These are phyloP conservation scores for Colletotrichum sp. DNA, from an alignment of 2,329 filamentous ascomycete species.

Conservation along the genomic window DNA sequence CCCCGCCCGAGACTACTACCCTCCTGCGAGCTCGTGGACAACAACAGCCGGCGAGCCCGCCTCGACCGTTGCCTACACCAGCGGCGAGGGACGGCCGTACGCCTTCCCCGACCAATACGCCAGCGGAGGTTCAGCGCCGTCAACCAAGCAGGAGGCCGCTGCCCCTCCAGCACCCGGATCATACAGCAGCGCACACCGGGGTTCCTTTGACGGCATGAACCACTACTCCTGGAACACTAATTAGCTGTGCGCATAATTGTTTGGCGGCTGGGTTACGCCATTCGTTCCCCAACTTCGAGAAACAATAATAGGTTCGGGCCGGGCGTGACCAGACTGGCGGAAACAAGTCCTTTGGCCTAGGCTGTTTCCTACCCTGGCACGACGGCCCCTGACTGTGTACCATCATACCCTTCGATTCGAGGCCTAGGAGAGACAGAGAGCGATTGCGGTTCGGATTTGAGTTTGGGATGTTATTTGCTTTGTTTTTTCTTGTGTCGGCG, in stretches of 20 bases:
- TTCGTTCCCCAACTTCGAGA: not conserved
- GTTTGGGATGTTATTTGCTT: not conserved
- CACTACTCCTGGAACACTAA: constrained; percentile 65
- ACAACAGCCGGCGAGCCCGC: constrained; percentile 52
- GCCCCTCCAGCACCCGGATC: constrained; percentile 40
- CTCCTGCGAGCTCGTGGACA: constrained; percentile 56
- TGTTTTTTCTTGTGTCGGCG: not conserved
- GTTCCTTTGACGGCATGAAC: constrained; percentile 54
- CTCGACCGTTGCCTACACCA: constrained; percentile 49
- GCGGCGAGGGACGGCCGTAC: constrained; percentile 52
- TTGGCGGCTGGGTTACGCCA: constrained; percentile 4
- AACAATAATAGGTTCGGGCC: constrained; percentile 9
- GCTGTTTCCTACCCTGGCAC: not conserved
- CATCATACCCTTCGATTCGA: constrained; percentile 7
- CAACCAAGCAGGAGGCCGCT: constrained; percentile 36
- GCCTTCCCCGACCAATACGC: constrained; percentile 56
- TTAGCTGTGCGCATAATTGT: constrained; percentile 25
- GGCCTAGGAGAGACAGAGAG: not conserved
- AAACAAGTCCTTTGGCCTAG: not conserved
- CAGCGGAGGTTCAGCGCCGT: constrained; percentile 33
- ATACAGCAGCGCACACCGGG: constrained; percentile 43
- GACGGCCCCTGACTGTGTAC: constrained; percentile 2
- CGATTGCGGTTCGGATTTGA: constrained; percentile 8
- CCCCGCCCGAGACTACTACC: constrained; percentile 57
- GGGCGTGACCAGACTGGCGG: not conserved